These are phyloP conservation scores for Lobulomyces angularis DNA, from an alignment of 192 early-diverging fungal species.

Conservation along the genomic window DNA sequence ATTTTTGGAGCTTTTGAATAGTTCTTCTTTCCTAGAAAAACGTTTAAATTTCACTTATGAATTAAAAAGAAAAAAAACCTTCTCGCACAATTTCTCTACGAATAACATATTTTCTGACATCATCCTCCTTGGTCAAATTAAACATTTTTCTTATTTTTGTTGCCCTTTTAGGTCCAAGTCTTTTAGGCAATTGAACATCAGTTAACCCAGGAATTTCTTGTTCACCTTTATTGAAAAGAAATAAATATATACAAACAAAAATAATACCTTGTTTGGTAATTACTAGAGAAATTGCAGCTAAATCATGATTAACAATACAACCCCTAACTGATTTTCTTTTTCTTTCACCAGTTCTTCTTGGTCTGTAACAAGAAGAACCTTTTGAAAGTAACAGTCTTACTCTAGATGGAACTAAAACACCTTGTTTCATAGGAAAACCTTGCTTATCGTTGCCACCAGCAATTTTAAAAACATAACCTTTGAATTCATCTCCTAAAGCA, in stretches of 20 bases:
- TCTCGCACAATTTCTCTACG: slow-evolving; percentile 85
- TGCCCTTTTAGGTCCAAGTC: slow-evolving; percentile 97
- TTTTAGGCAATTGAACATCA: slow-evolving; percentile 85
- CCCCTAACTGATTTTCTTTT: slow-evolving; percentile 99
- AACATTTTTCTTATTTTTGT: slow-evolving; percentile 99
- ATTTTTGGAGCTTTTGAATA: slow-evolving; percentile 97
- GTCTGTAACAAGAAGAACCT: slow-evolving; percentile 98
- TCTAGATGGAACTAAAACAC: slow-evolving; percentile 58
- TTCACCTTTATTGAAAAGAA: slow-evolving; percentile 54
- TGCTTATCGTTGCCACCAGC: slow-evolving; percentile 99
- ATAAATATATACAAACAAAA: too few relatives aligned
- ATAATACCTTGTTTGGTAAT: slow-evolving; percentile 81
- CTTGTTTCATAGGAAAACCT: slow-evolving; percentile 99
- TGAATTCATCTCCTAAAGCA: slow-evolving; percentile 97
- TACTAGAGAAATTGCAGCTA: slow-evolving; percentile 85
- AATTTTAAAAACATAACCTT: slow-evolving; percentile 99
- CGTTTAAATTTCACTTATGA: too few relatives aligned
- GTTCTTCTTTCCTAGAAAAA: slow-evolving; percentile 87
- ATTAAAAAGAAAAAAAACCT: too few relatives aligned
- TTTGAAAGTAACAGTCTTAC: slow-evolving; percentile 55
- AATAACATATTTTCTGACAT: slow-evolving; percentile 99
- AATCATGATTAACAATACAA: slow-evolving; percentile 92
- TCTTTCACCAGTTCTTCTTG: slow-evolving; percentile 93
- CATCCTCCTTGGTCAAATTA: slow-evolving; percentile 94
- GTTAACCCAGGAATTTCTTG: slow-evolving; percentile 89